Evolutionary conservation across 495 filamentous ascomycete genomes (phyloP), one percentile per base, ranked within the genome.

Genomic region (Cairneyella variabilis): DNA sequence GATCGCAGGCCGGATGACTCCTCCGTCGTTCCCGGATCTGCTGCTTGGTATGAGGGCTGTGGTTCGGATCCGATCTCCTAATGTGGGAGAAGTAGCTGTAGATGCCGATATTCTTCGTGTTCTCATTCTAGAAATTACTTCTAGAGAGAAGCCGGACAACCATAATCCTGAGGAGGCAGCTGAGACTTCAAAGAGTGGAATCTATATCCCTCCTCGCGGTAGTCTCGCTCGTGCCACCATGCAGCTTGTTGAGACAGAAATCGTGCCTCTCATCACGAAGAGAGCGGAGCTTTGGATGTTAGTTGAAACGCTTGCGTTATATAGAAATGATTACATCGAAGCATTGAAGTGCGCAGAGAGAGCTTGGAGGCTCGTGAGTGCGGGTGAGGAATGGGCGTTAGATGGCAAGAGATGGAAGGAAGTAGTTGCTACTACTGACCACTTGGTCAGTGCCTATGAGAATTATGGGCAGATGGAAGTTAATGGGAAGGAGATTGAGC

Each of bases 311-410:
- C 73, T 95, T n/a, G 78, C 84, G 16, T 69, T 85, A 10, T 95
- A 86, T 78, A 76, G 80, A 14, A 65, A 78, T 7, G 82, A 81
- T 23, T 90, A 85, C 3, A 68, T 68, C 0, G 82, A 83, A 21
- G 87, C 91, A 2, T 70, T 98, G 1, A 86, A 86, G 21, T 88
- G 87, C 0, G 80, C 91, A 2, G 93, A 97, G 73, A 90, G 88
- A 64, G 89, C 88, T 2, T 97, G 91, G 90, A 78, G 93, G 0
- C 82, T 85, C 2, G 75, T 79, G 1, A 65, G 80, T 27, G 78
- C 76, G 39, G 67, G 68, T 1, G 66, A 67, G n/a, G 70, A 60
- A 23, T 80, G 78, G 70, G 41, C 74, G 28, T 67, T 70, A 53
- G 69, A 77, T 23, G 58, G 70, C 52, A 58, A 68, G 26, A 65